A percentile compares a stretch with the other conserved stretches of the same genome.
These are phyloP conservation scores for Raphanus raphanistrum DNA, from an alignment of 345 rosid species.

Conservation along the genomic window DNA sequence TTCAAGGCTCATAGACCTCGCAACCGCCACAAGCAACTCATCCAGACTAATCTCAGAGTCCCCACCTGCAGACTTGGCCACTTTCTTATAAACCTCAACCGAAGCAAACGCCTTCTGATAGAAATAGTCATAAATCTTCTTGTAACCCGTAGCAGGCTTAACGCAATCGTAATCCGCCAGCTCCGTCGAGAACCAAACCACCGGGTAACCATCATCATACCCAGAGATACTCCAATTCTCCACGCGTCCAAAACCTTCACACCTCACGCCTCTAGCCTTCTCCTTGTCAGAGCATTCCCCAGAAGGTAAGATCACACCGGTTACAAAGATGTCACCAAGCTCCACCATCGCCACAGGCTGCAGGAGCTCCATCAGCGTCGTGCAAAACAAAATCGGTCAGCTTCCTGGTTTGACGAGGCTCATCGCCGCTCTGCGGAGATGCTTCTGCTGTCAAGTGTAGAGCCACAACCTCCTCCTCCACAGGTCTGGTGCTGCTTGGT, in stretches of 20 bases:
- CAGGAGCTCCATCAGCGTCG: slow-evolving; percentile 41
- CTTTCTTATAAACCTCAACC: slow-evolving; percentile 58
- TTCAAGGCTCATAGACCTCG: slow-evolving; percentile 51
- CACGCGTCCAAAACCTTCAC: slow-evolving; percentile 51
- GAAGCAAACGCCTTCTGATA: slow-evolving; percentile 60
- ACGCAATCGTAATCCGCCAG: slow-evolving; percentile 57
- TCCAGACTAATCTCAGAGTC: slow-evolving; percentile 57
- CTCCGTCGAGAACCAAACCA: slow-evolving; percentile 67
- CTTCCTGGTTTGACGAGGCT: slow-evolving; percentile 51
- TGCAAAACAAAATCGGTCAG: slow-evolving; percentile 54
- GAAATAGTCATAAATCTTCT: slow-evolving; percentile 50
- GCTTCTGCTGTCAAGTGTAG: slow-evolving; percentile 41
- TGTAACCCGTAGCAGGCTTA: slow-evolving; percentile 58
- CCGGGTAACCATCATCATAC: slow-evolving; percentile 62
- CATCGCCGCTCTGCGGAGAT: slow-evolving; percentile 31
- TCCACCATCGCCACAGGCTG: slow-evolving; percentile 65
- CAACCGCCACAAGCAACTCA: slow-evolving; percentile 62
- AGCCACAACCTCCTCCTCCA: slow-evolving; percentile 56
- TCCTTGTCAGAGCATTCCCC: slow-evolving; percentile 46
- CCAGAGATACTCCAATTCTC: slow-evolving; percentile 71
- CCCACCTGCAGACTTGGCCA: slow-evolving; percentile 60
- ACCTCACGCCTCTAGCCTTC: slow-evolving; percentile 51
- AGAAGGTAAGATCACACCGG: slow-evolving; percentile 53
- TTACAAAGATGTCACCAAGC: slow-evolving; percentile 49
- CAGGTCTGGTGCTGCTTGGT: slow-evolving; percentile 45